Evolutionary conservation across 441 rosid species (phyloP), one percentile per base, ranked within the genome.

Genomic region (Adansonia rubrostipa): DNA sequence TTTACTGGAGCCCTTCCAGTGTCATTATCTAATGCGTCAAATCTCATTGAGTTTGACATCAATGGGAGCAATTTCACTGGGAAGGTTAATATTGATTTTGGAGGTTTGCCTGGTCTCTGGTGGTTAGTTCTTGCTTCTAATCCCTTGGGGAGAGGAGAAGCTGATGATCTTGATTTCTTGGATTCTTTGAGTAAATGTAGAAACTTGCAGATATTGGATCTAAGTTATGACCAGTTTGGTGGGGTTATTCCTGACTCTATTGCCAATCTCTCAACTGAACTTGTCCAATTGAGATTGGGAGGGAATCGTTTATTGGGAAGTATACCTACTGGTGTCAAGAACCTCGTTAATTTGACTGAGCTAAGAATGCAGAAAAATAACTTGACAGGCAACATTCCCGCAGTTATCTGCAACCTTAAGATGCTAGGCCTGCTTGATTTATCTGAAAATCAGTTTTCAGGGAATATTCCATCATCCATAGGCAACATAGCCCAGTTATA

Each of bases 11-110:
- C 19, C 4, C 22, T 82, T 72, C 78, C 80, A 2, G 3, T 19
- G 0, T 71, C 85, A 3, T 20, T 82, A 17, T 76, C 82, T 19
- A 82, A 82, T 73, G 71, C 73, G 14, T 66, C 83, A 19, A 54
- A 56, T 9, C 13, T 82, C 13, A 10, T 19, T 7, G 4, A 0
- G 7, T 42, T 73, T 73, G 11, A 9, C 11, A 36, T 57, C 8
- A 0, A 6, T 9, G 9, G 0, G 3, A 82, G 77, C 64, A 75
- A 75, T 60, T 48, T 82, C 51, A 50, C 44, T 0, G 80, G 80
- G n/a, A 14, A 54, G 61, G 13, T 82, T 17, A 77, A 78, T 10
- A 40, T 73, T 62, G 15, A 45, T 13, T 51, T 82, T 33, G 45
- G 53, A 71, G 64, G 45, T 1, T 14, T 70, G 19, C 54, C 51